Percentiles rank a stretch among this genome's conserved stretches.
These are phyloP conservation scores for Planoprotostelium fungivorum DNA, from an alignment of 78 protist species.

Conservation along the genomic window DNA sequence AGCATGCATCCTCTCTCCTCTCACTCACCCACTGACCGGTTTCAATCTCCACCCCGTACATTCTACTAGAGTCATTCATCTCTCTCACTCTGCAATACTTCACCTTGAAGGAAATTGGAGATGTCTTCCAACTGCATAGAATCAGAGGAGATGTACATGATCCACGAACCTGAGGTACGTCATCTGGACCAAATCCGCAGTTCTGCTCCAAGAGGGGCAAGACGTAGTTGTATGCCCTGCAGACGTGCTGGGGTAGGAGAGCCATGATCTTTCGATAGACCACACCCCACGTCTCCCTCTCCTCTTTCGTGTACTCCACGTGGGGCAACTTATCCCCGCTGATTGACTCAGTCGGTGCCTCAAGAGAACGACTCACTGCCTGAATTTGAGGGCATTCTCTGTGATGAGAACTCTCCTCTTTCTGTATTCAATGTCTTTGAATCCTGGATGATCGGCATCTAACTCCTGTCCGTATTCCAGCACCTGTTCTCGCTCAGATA, in stretches of 20 bases:
- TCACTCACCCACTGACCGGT: slow-evolving; percentile 94
- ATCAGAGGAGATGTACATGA: too few relatives aligned
- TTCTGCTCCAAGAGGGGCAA: slow-evolving; percentile 76
- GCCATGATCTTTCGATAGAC: slow-evolving; percentile 49
- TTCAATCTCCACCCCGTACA: slow-evolving; percentile 85
- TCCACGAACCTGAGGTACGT: slow-evolving; percentile 77
- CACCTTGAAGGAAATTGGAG: slow-evolving; percentile 32
- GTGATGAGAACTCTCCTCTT: slow-evolving; percentile 71
- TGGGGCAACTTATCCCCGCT: slow-evolving; percentile 76
- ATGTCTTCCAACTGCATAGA: slow-evolving; percentile 72
- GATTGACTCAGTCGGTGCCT: neutral
- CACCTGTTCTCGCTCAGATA: neutral
- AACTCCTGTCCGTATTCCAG: slow-evolving; percentile 72
- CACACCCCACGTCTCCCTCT: slow-evolving; percentile 74
- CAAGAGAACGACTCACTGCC: too few relatives aligned
- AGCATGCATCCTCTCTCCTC: too few relatives aligned
- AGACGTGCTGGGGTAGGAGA: slow-evolving; percentile 81
- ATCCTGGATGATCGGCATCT: slow-evolving; percentile 86
- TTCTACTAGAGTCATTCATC: slow-evolving; percentile 9
- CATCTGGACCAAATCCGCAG: slow-evolving; percentile 70
- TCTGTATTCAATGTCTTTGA: slow-evolving; percentile 73
- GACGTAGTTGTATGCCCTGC: slow-evolving; percentile 54
- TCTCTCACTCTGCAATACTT: too few relatives aligned
- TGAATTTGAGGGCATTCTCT: slow-evolving; percentile 45
- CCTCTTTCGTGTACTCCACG: slow-evolving; percentile 72